Base-by-base conservation (phyloP, 2,329 filamentous ascomycete species). In the Arthrobotrys sinensis region DNA sequence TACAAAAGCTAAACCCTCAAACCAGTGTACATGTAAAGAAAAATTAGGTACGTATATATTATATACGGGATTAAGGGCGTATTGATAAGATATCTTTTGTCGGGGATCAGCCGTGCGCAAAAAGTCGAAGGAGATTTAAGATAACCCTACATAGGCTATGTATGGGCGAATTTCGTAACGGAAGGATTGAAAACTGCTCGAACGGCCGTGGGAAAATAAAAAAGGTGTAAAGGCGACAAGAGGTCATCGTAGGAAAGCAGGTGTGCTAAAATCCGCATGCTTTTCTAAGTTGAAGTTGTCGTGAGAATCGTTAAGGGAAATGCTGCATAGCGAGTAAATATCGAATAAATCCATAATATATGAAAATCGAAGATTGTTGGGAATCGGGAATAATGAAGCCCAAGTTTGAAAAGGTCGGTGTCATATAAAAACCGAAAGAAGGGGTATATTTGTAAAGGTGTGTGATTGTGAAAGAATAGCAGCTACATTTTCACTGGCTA, bases 241-340 rank as follows among this genome's bases (percentile, higher is more conserved):
- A 19, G 40, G 45, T 40, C 60, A 65, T 66, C 60, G 32, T 60
- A 65, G 60, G 60, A 75, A 62, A 75, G 70, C 70, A 66, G n/a
- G 57, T 24, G 43, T 52, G 50, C 24, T 52, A 50, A 60, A 52
- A 63, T 48, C 40, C n/a, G 60, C 45, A 64, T 55, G 53, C 60
- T 65, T 28, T 66, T 66, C 69, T 73, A 66, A 52, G 38, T 52
- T 63, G 69, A 66, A 43, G 50, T 72, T 73, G 69, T 73, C 62
- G 69, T 66, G 32, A 66, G 64, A 63, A 50, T 55, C 63, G 34
- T 66, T 5, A 66, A 50, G 36, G 55, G 21, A 60, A 60, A n/a
- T n/a, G 55, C 24, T 32, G 50, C 50, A 53, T 68, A 34, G 36
- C 65, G 38, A 46, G 53, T 68, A 57, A 48, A 38, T 28, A 28